Conservation (phyloP, 225 moss, liverwort and hornwort species). For the Neckera pumila region DNA sequence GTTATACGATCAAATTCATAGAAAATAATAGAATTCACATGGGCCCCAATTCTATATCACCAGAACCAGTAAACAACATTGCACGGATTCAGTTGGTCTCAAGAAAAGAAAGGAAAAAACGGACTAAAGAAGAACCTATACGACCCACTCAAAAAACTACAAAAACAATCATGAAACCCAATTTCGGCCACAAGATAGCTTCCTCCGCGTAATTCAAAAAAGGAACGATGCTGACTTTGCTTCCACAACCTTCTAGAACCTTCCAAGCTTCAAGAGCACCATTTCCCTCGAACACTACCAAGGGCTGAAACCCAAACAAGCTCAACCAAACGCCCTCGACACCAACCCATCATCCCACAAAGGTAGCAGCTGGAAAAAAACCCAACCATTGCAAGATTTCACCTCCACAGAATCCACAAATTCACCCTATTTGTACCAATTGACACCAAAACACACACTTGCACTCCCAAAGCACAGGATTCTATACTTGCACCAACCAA, state of each 20-base stretch:
- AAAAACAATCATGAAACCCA: not conserved
- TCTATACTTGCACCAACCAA: not conserved
- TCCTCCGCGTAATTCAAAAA: not conserved
- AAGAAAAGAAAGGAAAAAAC: not conserved
- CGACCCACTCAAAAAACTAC: not conserved
- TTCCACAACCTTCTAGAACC: not conserved
- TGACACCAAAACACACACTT: not conserved
- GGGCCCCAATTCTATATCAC: not conserved
- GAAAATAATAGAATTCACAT: not conserved
- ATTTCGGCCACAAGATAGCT: not conserved
- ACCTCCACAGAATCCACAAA: not conserved
- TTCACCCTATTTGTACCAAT: not conserved
- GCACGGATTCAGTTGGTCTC: not conserved
- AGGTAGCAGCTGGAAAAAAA: not conserved
- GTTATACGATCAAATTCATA: not conserved
- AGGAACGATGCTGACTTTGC: not conserved
- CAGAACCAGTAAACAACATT: not conserved
- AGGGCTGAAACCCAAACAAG: not conserved
- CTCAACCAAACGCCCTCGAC: not conserved
- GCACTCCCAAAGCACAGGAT: not conserved
- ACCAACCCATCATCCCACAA: not conserved
- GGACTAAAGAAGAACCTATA: not conserved
- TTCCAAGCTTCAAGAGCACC: not conserved
- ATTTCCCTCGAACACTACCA: not conserved
- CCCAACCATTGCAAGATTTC: not conserved